phyloP scores from a whole-genome alignment of 768 basidiomycete genomes.

The Cubamyces sp. region DNA sequence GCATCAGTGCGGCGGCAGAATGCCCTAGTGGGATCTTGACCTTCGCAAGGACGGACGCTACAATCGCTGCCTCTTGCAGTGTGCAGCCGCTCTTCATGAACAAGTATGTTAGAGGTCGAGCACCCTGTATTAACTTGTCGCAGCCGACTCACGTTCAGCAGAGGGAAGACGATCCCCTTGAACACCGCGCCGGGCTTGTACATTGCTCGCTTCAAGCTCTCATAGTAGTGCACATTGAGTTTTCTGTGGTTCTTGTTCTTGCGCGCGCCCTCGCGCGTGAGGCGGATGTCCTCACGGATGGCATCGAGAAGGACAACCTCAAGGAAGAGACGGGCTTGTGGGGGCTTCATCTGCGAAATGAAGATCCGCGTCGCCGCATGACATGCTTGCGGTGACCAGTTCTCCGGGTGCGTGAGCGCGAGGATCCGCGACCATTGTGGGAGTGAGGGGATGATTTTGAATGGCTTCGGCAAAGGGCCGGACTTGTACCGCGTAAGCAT shows the following conservation, averaged over 20 bases:
- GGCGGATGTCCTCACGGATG: constrained; percentile 81
- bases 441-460: constrained; percentile 97
- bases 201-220: constrained; percentile 86
- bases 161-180: constrained; percentile 95
- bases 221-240: constrained; percentile 91
- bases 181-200: constrained; percentile 99
- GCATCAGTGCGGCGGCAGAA: constrained; percentile 91
- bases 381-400: constrained; percentile 96
- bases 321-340: constrained; percentile 90
- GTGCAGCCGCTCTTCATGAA: constrained; percentile 71
- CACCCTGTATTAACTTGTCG: background rate
- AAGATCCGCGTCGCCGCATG: constrained; percentile 94
- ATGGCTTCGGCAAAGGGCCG: constrained; percentile 92
- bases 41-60: constrained; percentile 88
- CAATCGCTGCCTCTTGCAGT: constrained; percentile 91
- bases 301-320: constrained; percentile 91
- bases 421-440: constrained; percentile 96
- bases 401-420: constrained; percentile 88
- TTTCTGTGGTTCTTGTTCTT: constrained; percentile 64
- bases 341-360: constrained; percentile 95
- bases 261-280: constrained; percentile 42
- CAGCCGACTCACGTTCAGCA: constrained; percentile 73
- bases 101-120: background rate
- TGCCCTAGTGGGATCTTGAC: constrained; percentile 96
- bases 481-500: constrained; percentile 90